Evolutionary conservation across 257 asterid species (phyloP), one percentile per base, ranked within the genome.

Genomic region (Sherardia arvensis): DNA sequence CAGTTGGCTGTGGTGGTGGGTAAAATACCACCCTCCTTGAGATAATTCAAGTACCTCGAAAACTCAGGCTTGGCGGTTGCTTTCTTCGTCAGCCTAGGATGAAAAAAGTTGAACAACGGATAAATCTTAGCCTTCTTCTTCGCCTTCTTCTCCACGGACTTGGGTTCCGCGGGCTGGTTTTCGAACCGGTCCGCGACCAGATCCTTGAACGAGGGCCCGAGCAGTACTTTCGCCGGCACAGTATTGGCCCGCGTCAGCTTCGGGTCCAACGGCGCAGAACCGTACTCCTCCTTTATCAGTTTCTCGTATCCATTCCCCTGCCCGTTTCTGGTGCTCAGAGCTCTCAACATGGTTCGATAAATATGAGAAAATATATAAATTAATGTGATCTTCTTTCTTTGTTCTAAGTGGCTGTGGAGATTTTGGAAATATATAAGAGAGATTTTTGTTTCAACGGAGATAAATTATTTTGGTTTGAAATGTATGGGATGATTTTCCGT

Each of bases 11-110:
- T 43, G 4, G 55, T 63, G 25, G 59, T 43, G 64, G 74, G 80
- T 77, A 77, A 73, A 0, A 56, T 40, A 45, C 94, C 95, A 21
- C 90, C 95, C 59, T 90, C 95, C 81, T 66, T 85, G 29, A 90
- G 61, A 66, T 90, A 90, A 74, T 87, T 81, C 69, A 87, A 25
- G 64, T 90, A 90, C 66, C 95, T 87, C 0, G 90, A 84, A 74
- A 90, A 83, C 60, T 87, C 95, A 0, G 97, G 95, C 54, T 76
- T 87, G 1, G 92, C 84, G 0, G 95, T 76, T 1, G 77, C 79
- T 71, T 82, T 86, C 87, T 77, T 81, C 67, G 73, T 81, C 9
- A 71, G 55, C 57, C 74, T 22, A 18, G 61, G 20, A 10, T 69
- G 64, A 8, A 74, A 71, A 3, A 74, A 47, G 28, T 23, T 74